phyloP scores from a whole-genome alignment of 2,329 filamentous ascomycete species.

The Trichoderma polysporum region DNA sequence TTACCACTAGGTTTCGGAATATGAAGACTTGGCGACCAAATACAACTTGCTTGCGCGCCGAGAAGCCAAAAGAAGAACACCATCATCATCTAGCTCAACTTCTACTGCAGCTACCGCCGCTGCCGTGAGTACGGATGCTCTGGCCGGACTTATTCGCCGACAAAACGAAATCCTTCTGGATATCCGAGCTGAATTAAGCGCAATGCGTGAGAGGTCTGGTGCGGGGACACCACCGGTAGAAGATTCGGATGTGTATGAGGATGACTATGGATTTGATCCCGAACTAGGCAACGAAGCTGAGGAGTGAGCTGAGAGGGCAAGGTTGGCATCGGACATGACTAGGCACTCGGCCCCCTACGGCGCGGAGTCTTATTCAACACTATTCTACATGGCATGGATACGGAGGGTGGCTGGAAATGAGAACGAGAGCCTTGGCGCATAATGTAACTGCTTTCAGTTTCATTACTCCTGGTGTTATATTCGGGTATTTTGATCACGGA shows the following conservation, averaged over 20 bases:
- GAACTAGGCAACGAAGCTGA: neutral
- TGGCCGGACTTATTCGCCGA: constrained; percentile 20
- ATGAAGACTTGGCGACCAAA: constrained; percentile 20
- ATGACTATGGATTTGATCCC: constrained; percentile 13
- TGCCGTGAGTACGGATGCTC: constrained; percentile 9
- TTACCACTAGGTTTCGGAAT: constrained; percentile 10
- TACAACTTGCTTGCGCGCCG: constrained; percentile 21
- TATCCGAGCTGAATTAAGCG: constrained; percentile 21
- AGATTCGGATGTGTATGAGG: constrained; percentile 11
- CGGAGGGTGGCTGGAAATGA: neutral
- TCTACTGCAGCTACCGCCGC: neutral
- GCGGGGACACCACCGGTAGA: constrained; percentile 14
- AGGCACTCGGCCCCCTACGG: neutral
- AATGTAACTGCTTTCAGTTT: neutral
- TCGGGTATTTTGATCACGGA: neutral
- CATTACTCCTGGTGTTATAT: neutral
- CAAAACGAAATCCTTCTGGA: constrained; percentile 22
- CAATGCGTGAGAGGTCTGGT: constrained; percentile 19
- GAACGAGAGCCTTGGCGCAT: neutral
- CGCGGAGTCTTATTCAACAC: neutral
- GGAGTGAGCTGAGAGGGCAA: neutral
- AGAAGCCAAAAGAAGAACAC: constrained; percentile 18
- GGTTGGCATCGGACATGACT: neutral
- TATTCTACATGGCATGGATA: neutral
- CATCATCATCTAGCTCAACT: neutral